These are phyloP conservation scores for Plasmodium berghei DNA, from an alignment of 169 alveolate species.

Conservation along the genomic window DNA sequence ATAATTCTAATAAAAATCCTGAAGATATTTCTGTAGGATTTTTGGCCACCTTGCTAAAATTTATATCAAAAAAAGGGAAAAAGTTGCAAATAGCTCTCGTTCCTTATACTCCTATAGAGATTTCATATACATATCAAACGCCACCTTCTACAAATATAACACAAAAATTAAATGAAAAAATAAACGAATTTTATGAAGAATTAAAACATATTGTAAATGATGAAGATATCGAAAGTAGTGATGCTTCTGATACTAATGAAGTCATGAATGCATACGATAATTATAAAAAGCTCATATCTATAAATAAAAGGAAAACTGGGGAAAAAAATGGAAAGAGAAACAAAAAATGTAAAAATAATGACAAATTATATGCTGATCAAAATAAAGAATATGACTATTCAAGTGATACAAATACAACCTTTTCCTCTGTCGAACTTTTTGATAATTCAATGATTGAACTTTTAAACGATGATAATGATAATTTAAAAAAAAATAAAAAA, in stretches of 20 bases:
- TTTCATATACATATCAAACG: constrained; percentile 53
- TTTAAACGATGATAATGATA: constrained; percentile 40
- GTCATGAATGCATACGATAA: constrained; percentile 25
- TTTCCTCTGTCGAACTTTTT: constrained; percentile 56
- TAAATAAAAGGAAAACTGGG: constrained; percentile 8
- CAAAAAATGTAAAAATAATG: background rate
- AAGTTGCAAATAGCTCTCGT: constrained; percentile 46
- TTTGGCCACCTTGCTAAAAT: constrained; percentile 70
- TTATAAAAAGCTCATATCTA: constrained; percentile 16
- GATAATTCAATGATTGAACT: constrained; percentile 62
- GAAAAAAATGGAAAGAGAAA: background rate
- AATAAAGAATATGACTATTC: constrained; percentile 12
- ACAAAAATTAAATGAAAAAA: constrained; percentile 32
- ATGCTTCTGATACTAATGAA: constrained; percentile 40
- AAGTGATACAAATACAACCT: constrained; percentile 69
- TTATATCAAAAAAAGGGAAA: constrained; percentile 60
- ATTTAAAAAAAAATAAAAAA: constrained; percentile 45
- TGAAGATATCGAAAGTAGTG: constrained; percentile 34
- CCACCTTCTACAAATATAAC: constrained; percentile 55
- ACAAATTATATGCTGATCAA: background rate
- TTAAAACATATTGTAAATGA: constrained; percentile 40
- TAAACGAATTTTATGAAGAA: constrained; percentile 67
- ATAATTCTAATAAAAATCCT: constrained; percentile 30
- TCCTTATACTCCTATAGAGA: constrained; percentile 69
- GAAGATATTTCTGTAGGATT: constrained; percentile 70